Percentiles rank a stretch among this genome's conserved stretches.
Conservation (phyloP, 1,284 basidiomycete species). For the Lentinula novae-zelandiae region DNA sequence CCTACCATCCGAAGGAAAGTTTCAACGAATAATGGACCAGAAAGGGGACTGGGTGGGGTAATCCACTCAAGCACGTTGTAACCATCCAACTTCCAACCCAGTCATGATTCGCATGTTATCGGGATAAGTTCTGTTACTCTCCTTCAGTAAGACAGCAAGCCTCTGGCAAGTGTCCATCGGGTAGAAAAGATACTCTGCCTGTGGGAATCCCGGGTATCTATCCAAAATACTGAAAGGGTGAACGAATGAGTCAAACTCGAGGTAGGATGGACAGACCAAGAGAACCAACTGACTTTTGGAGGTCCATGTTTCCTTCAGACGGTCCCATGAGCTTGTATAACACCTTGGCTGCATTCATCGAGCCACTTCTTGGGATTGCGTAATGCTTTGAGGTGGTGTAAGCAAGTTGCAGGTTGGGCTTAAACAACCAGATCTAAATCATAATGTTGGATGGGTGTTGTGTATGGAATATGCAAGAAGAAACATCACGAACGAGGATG, state of each 20-base stretch:
- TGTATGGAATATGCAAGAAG: not conserved
- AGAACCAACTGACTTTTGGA: constrained; percentile 47
- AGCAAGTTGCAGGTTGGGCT: constrained; percentile 75
- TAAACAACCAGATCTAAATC: constrained; percentile 83
- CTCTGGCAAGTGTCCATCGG: constrained; percentile 70
- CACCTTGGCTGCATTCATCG: constrained; percentile 69
- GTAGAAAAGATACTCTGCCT: constrained; percentile 79
- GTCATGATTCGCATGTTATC: constrained; percentile 72
- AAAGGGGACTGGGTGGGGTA: no score
- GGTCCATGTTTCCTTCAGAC: constrained; percentile 42
- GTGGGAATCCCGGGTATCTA: constrained; percentile 75
- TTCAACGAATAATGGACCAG: not conserved
- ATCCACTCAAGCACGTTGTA: constrained; percentile 31
- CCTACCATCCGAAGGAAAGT: not conserved
- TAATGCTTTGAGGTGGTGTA: constrained; percentile 58
- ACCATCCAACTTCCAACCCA: constrained; percentile 76
- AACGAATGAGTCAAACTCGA: constrained; percentile 9
- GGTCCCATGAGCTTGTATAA: constrained; percentile 69
- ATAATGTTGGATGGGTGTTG: not conserved
- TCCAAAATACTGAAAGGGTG: constrained; percentile 44
- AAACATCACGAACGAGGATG: constrained; percentile 57
- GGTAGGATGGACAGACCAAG: not conserved
- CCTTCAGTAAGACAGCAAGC: constrained; percentile 60
- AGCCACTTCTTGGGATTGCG: constrained; percentile 57
- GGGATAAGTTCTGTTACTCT: constrained; percentile 74